A percentile compares a stretch with the other conserved stretches of the same genome.
Conservation (phyloP, 2,329 filamentous ascomycete species). For the Knoxdaviesia capensis region DNA sequence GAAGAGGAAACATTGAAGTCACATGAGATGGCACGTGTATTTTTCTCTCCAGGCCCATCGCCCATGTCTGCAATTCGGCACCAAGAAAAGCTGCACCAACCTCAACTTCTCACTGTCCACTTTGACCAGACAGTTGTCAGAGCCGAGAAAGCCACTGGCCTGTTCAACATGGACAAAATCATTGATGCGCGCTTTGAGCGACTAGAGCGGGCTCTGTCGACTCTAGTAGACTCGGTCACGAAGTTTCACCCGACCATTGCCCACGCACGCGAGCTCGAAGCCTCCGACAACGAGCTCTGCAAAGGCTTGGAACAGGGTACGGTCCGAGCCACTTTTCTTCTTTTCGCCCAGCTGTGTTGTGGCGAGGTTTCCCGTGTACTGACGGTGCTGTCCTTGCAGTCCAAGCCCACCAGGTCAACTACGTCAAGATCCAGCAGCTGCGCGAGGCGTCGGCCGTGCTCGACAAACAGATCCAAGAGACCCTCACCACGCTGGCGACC, state of each 20-base stretch:
- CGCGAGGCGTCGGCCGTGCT: conserved; percentile 43
- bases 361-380: no score
- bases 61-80: neutral
- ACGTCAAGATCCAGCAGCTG: conserved; percentile 47
- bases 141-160: no score
- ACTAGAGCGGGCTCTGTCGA: conserved; percentile 44
- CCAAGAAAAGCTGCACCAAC: no score
- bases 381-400: conserved; percentile 22
- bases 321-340: neutral
- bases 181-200: conserved; percentile 44
- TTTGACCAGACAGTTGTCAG: neutral
- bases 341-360: neutral
- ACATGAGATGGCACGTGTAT: neutral
- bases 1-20: neutral
- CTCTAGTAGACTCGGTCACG: conserved; percentile 58
- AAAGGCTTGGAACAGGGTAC: conserved; percentile 45
- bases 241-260: conserved; percentile 59
- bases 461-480: conserved; percentile 53
- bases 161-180: conserved; percentile 33
- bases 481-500: conserved; percentile 46
- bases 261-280: conserved; percentile 47
- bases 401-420: conserved; percentile 54
- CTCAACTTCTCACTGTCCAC: neutral
- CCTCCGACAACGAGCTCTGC: conserved; percentile 48
- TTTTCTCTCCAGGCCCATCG: neutral